Base-by-base conservation (phyloP, 371 early-diverging fungal genomes). In the Rhizomucor miehei region DNA sequence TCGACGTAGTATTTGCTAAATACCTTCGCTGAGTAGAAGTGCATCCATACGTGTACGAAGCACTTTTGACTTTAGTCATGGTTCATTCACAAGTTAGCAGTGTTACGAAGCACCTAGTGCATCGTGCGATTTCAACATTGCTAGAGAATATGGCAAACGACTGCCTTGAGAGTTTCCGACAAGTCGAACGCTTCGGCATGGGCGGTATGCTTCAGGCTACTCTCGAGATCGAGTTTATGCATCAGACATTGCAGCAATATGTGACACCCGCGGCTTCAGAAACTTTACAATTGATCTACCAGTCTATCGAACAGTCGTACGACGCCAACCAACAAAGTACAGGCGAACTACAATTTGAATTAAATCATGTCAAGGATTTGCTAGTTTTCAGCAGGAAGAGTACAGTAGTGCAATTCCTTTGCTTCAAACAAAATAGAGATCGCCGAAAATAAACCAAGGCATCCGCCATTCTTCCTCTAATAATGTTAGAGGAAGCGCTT, bases 201-300 rank as follows among this genome's bases (percentile, higher is more conserved):
- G 91, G 88, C 4, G 97, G 96, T 11, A 89, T 93, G 85, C 71
- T 96, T 44, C 97, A 95, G 74, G 92, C 89, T 3, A 91, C 89
- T 4, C 66, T 92, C 24, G 94, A 93, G 63, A 88, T 88, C 59
- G 90, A 91, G 67, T 89, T 90, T 57, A 81, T 93, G 74, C 87
- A 91, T 50, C 89, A 89, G 62, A 89, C 87, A 5, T 54, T 93
- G 23, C 65, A 82, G 5, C 80, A 83, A 59, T 93, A 86, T 65
- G 84, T 87, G 29, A 84, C 82, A 4, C 72, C 83, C 1, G 54
- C 69, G 23, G 82, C 87, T 8, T 74, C 80, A 17, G 77, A 81
- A 54, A 80, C 81, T 38, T 73, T 91, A 48, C 78, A 80, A 48
- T 68, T 78, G 23, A 85, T 90, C 40, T 89, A 90, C 59, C 82